These are phyloP conservation scores for Chlamydomonas eustigma DNA, from an alignment of 139 green algal species.

Conservation along the genomic window DNA sequence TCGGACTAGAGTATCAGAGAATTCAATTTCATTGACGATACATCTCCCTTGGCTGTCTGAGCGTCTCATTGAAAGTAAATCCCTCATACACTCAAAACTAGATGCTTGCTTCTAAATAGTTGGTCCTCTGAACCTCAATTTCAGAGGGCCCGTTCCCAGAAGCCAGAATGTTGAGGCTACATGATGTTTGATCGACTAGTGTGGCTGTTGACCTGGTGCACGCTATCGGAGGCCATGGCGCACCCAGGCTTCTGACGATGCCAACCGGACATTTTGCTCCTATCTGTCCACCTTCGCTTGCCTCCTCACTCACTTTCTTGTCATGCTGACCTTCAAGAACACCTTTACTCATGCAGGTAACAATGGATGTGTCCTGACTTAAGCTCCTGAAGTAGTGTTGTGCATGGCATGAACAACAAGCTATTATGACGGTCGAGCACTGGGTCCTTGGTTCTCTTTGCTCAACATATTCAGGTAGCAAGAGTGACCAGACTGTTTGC, in stretches of 20 bases:
- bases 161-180: constrained; percentile 25
- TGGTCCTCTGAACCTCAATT: constrained; percentile 48
- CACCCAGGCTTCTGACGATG: constrained; percentile 26
- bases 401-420: too few species aligned
- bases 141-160: constrained; percentile 34
- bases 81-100: not conserved
- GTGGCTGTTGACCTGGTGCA: constrained; percentile 10
- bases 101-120: constrained; percentile 66
- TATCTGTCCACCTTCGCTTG: not conserved
- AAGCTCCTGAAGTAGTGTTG: too few species aligned
- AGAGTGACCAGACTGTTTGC: not conserved
- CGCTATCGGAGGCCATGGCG: constrained; percentile 34
- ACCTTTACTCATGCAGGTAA: not conserved
- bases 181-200: constrained; percentile 14
- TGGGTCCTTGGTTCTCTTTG: constrained; percentile 14
- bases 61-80: constrained; percentile 15
- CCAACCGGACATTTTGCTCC: constrained; percentile 22
- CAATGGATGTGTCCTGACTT: too few species aligned
- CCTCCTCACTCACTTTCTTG: too few species aligned
- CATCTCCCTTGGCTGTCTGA: constrained; percentile 84
- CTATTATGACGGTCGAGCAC: constrained; percentile 17
- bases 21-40: constrained; percentile 50
- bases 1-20: constrained; percentile 86
- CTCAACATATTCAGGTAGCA: constrained; percentile 22
- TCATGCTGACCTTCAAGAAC: not conserved